phyloP scores from a whole-genome alignment of 441 rosid species.

The Bruguiera hainesii region DNA sequence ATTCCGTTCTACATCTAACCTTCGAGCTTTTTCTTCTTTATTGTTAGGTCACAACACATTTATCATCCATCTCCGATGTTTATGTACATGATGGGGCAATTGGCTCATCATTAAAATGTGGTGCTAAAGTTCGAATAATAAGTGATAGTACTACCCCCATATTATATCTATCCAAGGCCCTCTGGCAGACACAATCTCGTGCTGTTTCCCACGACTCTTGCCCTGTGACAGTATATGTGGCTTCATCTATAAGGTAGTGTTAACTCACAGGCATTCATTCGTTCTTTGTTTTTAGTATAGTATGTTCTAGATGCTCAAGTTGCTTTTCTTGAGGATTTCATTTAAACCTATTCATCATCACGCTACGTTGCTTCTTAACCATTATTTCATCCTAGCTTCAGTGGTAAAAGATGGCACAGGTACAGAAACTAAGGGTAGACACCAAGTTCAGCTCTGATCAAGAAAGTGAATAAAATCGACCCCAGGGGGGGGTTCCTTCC shows the following conservation, averaged over 20 bases:
- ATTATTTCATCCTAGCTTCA: neutral
- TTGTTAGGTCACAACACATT: slow-evolving; percentile 31
- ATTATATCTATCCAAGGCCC: slow-evolving; percentile 27
- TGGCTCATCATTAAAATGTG: slow-evolving; percentile 23
- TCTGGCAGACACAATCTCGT: slow-evolving; percentile 31
- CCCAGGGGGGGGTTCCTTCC: too few species aligned
- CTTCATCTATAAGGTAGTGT: slow-evolving; percentile 36
- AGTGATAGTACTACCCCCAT: slow-evolving; percentile 40
- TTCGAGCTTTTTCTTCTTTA: slow-evolving; percentile 1
- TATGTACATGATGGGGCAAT: slow-evolving; percentile 40
- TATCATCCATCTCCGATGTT: slow-evolving; percentile 32
- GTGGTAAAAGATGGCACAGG: too few species aligned
- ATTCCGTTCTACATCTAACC: neutral
- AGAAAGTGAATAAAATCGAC: too few species aligned
- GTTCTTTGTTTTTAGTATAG: slow-evolving; percentile 3
- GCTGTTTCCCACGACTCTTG: slow-evolving; percentile 45
- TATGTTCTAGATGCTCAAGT: neutral
- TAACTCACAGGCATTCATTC: slow-evolving; percentile 5
- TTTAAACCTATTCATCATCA: neutral
- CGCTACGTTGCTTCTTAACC: too few species aligned
- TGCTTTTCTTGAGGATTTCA: slow-evolving; percentile 5
- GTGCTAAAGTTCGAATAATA: slow-evolving; percentile 41
- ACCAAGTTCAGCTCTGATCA: too few species aligned
- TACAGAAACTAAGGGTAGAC: too few species aligned
- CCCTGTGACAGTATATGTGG: slow-evolving; percentile 38